These are phyloP conservation scores for Colletotrichum gigasporum DNA, from an alignment of 2,329 filamentous ascomycete genomes.

Conservation along the genomic window DNA sequence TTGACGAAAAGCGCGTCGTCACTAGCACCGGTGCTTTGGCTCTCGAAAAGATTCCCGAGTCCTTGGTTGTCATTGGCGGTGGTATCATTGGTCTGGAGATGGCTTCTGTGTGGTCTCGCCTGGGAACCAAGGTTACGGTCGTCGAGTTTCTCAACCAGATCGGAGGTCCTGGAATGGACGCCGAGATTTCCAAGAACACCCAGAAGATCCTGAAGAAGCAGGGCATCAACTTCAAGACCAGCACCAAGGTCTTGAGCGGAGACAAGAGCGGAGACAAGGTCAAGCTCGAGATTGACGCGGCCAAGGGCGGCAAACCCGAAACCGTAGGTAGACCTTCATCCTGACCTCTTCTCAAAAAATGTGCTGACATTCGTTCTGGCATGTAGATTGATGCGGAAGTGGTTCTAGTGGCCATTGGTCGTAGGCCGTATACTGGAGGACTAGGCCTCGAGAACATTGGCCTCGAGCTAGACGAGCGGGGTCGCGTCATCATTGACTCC, in stretches of 20 bases:
- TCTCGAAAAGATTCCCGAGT: constrained; percentile 90
- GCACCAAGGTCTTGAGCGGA: constrained; percentile 92
- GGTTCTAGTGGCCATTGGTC: constrained; percentile 95
- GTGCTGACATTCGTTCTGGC: constrained; percentile 25
- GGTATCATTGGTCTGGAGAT: constrained; percentile 99
- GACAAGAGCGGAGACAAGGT: constrained; percentile 82
- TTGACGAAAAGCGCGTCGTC: constrained; percentile 97
- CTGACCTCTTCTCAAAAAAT: no score
- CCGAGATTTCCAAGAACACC: constrained; percentile 87
- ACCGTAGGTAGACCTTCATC: constrained; percentile 68
- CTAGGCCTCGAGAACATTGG: constrained; percentile 95
- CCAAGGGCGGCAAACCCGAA: constrained; percentile 96
- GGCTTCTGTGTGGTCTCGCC: constrained; percentile 95
- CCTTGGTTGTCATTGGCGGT: constrained; percentile 96
- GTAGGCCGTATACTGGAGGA: constrained; percentile 91
- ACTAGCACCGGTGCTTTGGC: constrained; percentile 95
- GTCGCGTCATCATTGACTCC: constrained; percentile 95
- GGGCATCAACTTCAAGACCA: constrained; percentile 97
- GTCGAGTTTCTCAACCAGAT: constrained; percentile 97
- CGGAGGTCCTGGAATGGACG: constrained; percentile 96
- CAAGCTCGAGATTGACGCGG: constrained; percentile 86
- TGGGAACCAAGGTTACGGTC: constrained; percentile 94
- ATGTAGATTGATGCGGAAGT: constrained; percentile 88
- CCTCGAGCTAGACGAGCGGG: constrained; percentile 90
- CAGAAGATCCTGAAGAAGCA: constrained; percentile 97